These are phyloP conservation scores for Thymus mandschuricus DNA, from an alignment of 257 asterid species.

Conservation along the genomic window DNA sequence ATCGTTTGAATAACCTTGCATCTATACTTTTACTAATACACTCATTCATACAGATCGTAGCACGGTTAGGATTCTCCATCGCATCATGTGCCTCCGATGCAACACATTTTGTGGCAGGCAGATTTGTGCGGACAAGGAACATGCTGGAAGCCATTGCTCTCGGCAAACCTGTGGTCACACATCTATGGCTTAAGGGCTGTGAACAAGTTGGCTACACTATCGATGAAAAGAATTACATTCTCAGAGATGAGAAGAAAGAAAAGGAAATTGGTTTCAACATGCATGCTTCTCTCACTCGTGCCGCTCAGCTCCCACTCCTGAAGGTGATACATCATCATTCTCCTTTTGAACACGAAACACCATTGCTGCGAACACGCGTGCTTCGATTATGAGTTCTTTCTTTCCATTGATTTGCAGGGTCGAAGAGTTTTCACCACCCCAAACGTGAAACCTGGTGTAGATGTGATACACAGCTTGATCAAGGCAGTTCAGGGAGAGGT, in stretches of 20 bases:
- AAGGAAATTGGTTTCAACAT: slow-evolving; percentile 71
- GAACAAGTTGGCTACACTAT: slow-evolving; percentile 59
- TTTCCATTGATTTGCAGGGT: slow-evolving; percentile 50
- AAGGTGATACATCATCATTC: slow-evolving; percentile 46
- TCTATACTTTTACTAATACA: slow-evolving; percentile 14
- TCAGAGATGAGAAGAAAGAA: slow-evolving; percentile 84
- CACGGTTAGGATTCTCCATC: slow-evolving; percentile 57
- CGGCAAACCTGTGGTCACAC: slow-evolving; percentile 78
- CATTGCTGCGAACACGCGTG: background rate
- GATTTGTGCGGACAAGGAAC: slow-evolving; percentile 72
- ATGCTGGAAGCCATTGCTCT: slow-evolving; percentile 80
- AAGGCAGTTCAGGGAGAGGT: slow-evolving; percentile 78
- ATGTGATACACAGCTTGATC: slow-evolving; percentile 58
- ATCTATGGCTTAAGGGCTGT: slow-evolving; percentile 82
- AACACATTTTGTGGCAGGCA: slow-evolving; percentile 76
- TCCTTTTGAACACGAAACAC: slow-evolving; percentile 16
- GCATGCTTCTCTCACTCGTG: slow-evolving; percentile 62
- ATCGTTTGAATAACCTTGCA: slow-evolving; percentile 20
- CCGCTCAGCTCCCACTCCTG: slow-evolving; percentile 64
- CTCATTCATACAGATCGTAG: slow-evolving; percentile 49
- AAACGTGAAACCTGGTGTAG: slow-evolving; percentile 60
- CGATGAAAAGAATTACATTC: slow-evolving; percentile 60
- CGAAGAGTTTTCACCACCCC: slow-evolving; percentile 63
- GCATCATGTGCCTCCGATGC: slow-evolving; percentile 68
- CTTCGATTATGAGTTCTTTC: slow-evolving; percentile 18